Conservation (phyloP, 2,329 filamentous ascomycete species). For the Clarireedia sp. region DNA sequence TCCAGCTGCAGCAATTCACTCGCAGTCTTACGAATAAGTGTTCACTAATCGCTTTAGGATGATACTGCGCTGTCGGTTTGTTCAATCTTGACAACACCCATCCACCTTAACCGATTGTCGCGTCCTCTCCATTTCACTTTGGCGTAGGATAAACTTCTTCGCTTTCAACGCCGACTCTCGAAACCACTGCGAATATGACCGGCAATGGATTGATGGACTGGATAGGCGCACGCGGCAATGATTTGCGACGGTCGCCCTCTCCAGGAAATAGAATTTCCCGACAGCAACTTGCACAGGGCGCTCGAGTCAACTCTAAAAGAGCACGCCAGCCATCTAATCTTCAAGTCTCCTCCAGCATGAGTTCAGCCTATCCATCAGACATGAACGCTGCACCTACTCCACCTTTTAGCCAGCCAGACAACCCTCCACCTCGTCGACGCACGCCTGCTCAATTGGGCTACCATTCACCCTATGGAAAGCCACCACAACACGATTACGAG, state of each 20-base stretch:
- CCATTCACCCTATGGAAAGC: background rate
- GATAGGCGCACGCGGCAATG: background rate
- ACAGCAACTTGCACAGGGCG: background rate
- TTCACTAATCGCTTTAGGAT: background rate
- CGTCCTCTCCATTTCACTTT: no score
- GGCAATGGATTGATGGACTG: background rate
- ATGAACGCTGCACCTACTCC: background rate
- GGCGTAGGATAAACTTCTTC: no score
- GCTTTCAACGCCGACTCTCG: no score
- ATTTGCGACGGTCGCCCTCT: background rate
- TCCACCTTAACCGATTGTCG: no score
- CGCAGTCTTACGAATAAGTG: background rate
- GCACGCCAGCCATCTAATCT: background rate
- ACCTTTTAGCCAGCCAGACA: background rate
- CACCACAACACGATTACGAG: background rate
- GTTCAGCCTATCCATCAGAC: background rate
- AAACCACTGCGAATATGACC: background rate
- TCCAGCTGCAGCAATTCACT: no score
- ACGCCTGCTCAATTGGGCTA: background rate
- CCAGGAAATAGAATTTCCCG: background rate
- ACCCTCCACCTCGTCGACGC: background rate
- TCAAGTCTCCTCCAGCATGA: background rate
- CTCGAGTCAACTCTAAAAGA: background rate
- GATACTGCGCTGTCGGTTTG: no score
- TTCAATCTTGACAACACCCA: no score